Evolutionary conservation across 208 protist species (phyloP), one percentile per base, ranked within the genome.

Genomic region (Leishmania tropica): DNA sequence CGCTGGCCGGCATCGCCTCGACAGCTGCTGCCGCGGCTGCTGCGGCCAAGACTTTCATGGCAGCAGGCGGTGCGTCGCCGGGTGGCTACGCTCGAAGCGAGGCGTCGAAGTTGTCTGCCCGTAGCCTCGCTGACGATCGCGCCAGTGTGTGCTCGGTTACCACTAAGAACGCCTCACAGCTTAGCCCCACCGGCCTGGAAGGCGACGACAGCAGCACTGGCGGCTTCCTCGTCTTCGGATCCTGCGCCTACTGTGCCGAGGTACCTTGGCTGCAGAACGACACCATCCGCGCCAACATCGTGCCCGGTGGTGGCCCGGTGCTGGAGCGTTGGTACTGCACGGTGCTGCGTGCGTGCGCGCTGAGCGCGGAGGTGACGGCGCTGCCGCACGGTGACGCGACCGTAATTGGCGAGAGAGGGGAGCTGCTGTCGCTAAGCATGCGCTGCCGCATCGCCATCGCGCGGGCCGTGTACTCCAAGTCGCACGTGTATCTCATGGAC

Each of bases 281-380:
- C 77, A 98, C 95, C n/a, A 89, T 99, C 28, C 90, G 92, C 24
- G 96, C 96, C 31, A 99, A 99, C 87, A 98, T 99, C 81, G 78
- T 93, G 45, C 94, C 96, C 51, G 90, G 94, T 56, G 82, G 84
- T 53, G 75, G 80, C 42, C 67, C 84, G 42, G 72, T 81, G 62
- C 80, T 86, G 71, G 70, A 77, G 48, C 84, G 86, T 64, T 92
- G 94, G 86, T 98, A 98, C 81, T 56, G 84, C 75, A 86, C 70
- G 19, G 90, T 94, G 0, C 76, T 97, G 17, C 54, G 82, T 1
- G 89, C 89, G 17, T 98, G 96, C 72, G 86, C 78, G 42, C 89
- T 99, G 8, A 31, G 84, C 35, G 47, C 78, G 54, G 98, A 99
- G 79, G 82, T 99, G 17, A 72, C 78, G 31, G 73, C 83, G 15